Evolutionary conservation across 2,329 filamentous ascomycete genomes (phyloP), one percentile per base, ranked within the genome.

Genomic region (Colletotrichum musicola): DNA sequence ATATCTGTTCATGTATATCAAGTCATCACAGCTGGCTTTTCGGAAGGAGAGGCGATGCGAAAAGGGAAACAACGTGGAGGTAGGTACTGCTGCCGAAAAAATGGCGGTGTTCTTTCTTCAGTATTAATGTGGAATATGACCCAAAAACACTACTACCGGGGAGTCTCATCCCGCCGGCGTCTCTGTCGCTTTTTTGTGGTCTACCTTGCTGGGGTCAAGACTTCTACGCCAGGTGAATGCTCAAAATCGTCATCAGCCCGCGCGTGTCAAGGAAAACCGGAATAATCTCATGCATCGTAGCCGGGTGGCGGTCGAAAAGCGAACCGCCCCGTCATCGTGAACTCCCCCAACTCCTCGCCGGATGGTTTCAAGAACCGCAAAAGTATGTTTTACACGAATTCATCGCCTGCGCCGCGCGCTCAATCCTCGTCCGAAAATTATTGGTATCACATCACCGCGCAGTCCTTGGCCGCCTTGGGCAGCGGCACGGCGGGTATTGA

Each of bases 401-500:
- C 27, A 22, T 44, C 38, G 4, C 40, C n/a, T 67, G 53, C 58
- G 67, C 57, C 67, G 57, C 67, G 57, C 67, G 30, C 4, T 35
- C 46, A 46, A 62, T 44, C 35, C 38, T 62, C 35, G 38, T 66
- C 16, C n/a, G 44, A 66, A 57, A 40, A 35, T 35, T 35, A 35
- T 35, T 35, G 47, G 47, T 62, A 7, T 76, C 77, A 86, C 84
- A 87, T 86, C 51, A 86, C 72, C 51, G 66, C 71, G 71, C 87
- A 89, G 40, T 75, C 84, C 25, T 77, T 75, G 46, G 77, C 73
- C 50, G 73, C 71, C 38, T 76, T 72, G 2, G 79, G 76, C 42
- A 80, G 55, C 38, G 77, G 70, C 12, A 75, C 64, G 12, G 75
- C 76, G 47, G 78, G 77, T 65, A 83, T 72, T 42, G 79, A 76